Conservation (phyloP, 1,284 basidiomycete species). For the Clitocybe nebularis region DNA sequence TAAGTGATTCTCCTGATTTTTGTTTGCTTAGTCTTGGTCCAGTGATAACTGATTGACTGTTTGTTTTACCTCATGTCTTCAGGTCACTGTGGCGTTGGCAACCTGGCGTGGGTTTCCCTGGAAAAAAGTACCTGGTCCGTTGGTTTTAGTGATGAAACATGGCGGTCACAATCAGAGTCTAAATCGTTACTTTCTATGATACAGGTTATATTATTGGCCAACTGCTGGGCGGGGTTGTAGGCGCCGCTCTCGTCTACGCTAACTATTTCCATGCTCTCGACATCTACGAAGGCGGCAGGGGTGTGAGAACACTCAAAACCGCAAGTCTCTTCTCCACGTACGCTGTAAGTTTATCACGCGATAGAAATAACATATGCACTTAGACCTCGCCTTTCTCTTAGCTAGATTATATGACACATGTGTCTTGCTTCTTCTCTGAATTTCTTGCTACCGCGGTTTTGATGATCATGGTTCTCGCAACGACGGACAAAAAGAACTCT, state of each 20-base stretch:
- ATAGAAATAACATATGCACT: not conserved
- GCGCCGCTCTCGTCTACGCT: constrained; percentile 47
- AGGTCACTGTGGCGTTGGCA: constrained; percentile 57
- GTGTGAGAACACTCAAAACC: constrained; percentile 40
- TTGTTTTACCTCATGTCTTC: constrained; percentile 1
- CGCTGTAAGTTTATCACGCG: constrained; percentile 24
- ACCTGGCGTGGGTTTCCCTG: constrained; percentile 68
- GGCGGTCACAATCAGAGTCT: too few species aligned
- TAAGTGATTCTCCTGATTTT: too few species aligned
- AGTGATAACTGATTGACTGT: too few species aligned
- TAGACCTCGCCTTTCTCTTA: constrained; percentile 10
- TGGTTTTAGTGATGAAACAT: not conserved
- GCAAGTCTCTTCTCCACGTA: constrained; percentile 37
- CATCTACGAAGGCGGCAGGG: constrained; percentile 42
- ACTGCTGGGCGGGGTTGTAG: constrained; percentile 46
- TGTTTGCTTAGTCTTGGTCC: too few species aligned
- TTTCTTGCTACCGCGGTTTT: constrained; percentile 37
- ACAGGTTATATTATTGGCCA: constrained; percentile 48
- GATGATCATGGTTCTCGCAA: constrained; percentile 35
- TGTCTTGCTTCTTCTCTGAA: constrained; percentile 35
- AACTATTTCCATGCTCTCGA: constrained; percentile 53
- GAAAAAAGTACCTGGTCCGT: constrained; percentile 57
- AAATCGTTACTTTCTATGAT: not conserved
- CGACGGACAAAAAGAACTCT: constrained; percentile 38
- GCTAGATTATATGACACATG: constrained; percentile 36